A percentile compares a stretch with the other conserved stretches of the same genome.
phyloP scores from a whole-genome alignment of 23 red algal genomes.

The Gracilaria gracilis region DNA sequence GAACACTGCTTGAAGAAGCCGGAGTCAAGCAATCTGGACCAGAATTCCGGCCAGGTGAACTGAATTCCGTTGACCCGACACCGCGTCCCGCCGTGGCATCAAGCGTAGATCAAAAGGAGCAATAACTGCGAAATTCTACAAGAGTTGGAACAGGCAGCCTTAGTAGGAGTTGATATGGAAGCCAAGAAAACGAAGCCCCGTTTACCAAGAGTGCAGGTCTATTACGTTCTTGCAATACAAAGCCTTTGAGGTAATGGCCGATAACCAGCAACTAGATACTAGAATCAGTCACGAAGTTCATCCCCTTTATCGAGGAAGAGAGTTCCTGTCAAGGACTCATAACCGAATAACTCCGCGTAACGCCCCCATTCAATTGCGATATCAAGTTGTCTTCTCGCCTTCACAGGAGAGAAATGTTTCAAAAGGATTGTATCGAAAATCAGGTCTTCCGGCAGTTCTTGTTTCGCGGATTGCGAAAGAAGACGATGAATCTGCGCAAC shows the following conservation, averaged over 20 bases:
- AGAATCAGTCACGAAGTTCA: constrained; percentile 38
- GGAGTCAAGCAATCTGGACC: constrained; percentile 62
- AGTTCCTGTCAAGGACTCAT: constrained; percentile 84
- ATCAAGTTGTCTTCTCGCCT: constrained; percentile 92
- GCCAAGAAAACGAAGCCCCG: not conserved
- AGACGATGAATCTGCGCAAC: constrained; percentile 85
- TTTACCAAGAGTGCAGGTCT: constrained; percentile 1
- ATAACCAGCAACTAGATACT: not conserved
- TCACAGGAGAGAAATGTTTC: constrained; percentile 91
- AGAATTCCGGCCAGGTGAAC: constrained; percentile 46
- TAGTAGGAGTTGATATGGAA: not conserved
- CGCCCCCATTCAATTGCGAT: constrained; percentile 99
- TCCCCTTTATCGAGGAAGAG: constrained; percentile 92
- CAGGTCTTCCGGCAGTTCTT: constrained; percentile 89
- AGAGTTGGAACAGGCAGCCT: too few relatives aligned
- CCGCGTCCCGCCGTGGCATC: constrained; percentile 1
- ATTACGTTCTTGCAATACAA: not conserved
- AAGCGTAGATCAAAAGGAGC: constrained; percentile 14
- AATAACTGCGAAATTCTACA: not conserved
- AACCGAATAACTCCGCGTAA: constrained; percentile 96
- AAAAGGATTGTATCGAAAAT: constrained; percentile 97
- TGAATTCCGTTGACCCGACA: not conserved
- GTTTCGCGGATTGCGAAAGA: constrained; percentile 70
- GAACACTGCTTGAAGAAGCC: constrained; percentile 54
- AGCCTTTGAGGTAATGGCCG: not conserved